Evolutionary conservation across 305 asterid genomes (phyloP).

Genomic region (Plantago coronopus): DNA sequence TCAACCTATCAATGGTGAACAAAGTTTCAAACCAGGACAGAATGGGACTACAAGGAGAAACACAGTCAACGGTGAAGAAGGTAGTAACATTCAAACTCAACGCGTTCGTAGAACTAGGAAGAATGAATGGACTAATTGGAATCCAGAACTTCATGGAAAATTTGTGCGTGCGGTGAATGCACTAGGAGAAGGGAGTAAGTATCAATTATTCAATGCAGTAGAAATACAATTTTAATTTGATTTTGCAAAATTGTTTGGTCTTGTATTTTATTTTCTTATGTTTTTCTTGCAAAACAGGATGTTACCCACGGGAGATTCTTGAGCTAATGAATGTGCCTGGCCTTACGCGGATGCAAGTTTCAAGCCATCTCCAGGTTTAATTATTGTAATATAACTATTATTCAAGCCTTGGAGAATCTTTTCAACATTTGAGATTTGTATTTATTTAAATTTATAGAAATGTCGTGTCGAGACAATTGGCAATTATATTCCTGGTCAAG

Average conservation of each 20-base stretch:
- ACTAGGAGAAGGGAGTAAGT: conserved; percentile 68
- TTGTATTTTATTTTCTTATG: too few species aligned
- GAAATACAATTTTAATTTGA: too few species aligned
- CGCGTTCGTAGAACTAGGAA: not conserved
- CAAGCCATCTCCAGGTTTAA: conserved; percentile 64
- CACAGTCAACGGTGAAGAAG: not conserved
- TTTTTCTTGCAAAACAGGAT: conserved; percentile 25
- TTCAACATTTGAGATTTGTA: too few species aligned
- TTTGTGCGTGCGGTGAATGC: conserved; percentile 33
- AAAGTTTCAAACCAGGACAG: not conserved
- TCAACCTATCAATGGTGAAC: too few species aligned
- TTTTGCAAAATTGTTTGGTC: too few species aligned
- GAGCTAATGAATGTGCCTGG: conserved; percentile 49
- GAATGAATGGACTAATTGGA: conserved; percentile 52
- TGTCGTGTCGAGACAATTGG: too few species aligned
- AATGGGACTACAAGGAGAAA: not conserved
- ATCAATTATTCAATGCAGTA: not conserved
- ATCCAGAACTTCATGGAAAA: conserved; percentile 42
- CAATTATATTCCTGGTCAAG: too few species aligned
- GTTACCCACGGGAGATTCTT: conserved; percentile 47
- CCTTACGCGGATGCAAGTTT: conserved; percentile 57
- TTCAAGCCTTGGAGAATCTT: too few species aligned
- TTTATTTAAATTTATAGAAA: too few species aligned
- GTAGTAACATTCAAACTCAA: not conserved
- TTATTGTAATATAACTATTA: too few species aligned